Percentiles rank a stretch among this genome's conserved stretches.
Evolutionary conservation across 2,329 filamentous ascomycete species (phyloP).

Genomic region (Penicillium sp.): DNA sequence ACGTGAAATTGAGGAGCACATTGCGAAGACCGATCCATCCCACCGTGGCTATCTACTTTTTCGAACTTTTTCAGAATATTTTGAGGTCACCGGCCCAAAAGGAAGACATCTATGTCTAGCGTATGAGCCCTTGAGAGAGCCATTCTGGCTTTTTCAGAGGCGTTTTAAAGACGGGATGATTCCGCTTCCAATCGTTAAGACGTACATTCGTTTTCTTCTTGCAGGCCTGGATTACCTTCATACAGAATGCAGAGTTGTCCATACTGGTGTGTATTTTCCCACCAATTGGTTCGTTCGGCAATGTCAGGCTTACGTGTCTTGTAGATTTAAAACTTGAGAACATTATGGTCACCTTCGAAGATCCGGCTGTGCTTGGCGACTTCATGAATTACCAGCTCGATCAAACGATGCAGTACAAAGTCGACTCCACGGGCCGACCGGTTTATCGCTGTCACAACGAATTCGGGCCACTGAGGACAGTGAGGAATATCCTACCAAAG

Average conservation of each 20-base stretch:
- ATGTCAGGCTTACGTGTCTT: no score
- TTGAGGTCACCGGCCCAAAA: constrained; percentile 16
- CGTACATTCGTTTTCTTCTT: constrained; percentile 33
- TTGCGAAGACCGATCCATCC: constrained; percentile 21
- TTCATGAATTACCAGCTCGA: constrained; percentile 14
- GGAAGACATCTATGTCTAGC: constrained; percentile 32
- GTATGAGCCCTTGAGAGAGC: constrained; percentile 35
- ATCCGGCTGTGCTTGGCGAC: constrained; percentile 10
- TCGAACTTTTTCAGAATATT: constrained; percentile 23
- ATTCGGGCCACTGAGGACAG: constrained; percentile 21
- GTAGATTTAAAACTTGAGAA: constrained; percentile 40
- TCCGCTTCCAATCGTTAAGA: constrained; percentile 27
- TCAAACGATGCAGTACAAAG: constrained; percentile 22
- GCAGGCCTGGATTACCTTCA: constrained; percentile 41
- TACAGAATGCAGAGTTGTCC: constrained; percentile 35
- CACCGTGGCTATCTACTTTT: constrained; percentile 20
- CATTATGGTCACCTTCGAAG: constrained; percentile 33
- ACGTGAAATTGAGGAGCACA: constrained; percentile 26
- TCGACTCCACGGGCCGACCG: constrained; percentile 20
- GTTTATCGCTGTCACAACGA: constrained; percentile 29
- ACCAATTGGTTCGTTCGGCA: no score
- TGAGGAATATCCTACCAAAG: constrained; percentile 16
- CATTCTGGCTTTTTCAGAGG: constrained; percentile 28
- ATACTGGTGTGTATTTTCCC: constrained; percentile 29
- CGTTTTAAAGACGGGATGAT: constrained; percentile 26